Evolutionary conservation across 177 flowering plant species (phyloP).

Genomic region (Vitis hybrid): DNA sequence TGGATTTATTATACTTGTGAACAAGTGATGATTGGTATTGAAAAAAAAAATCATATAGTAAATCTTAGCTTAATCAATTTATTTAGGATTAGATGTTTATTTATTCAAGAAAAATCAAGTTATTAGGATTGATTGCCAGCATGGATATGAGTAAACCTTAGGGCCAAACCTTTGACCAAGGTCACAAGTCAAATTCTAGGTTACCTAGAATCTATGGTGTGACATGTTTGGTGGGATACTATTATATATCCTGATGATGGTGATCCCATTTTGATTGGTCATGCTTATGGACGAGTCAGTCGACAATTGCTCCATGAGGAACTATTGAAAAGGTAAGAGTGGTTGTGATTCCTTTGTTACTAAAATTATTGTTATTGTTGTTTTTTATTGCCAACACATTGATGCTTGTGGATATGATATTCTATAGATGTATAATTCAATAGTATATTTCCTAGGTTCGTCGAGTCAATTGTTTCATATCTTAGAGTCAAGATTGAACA

Average conservation of each 20-base stretch:
- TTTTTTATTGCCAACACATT: background rate
- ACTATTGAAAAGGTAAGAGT: slow-evolving; percentile 64
- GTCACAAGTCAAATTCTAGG: no score
- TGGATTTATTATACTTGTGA: no score
- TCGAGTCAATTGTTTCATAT: slow-evolving; percentile 91
- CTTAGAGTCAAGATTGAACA: slow-evolving; percentile 78
- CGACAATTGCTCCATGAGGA: slow-evolving; percentile 86
- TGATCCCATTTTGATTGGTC: slow-evolving; percentile 77
- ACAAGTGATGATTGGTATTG: no score
- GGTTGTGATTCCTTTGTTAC: background rate
- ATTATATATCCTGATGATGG: slow-evolving; percentile 75
- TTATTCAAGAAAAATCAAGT: no score
- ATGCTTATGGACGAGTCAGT: slow-evolving; percentile 94
- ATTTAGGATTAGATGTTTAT: no score
- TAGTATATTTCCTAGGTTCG: slow-evolving; percentile 75
- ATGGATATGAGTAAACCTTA: no score
- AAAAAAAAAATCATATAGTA: no score
- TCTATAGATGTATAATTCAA: slow-evolving; percentile 24
- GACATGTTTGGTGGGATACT: slow-evolving; percentile 77
- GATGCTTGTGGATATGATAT: slow-evolving; percentile 2
- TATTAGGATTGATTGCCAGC: no score
- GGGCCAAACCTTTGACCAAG: no score
- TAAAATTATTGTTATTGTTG: background rate
- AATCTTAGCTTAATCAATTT: no score
- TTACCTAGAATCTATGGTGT: no score